phyloP scores from a whole-genome alignment of 371 early-diverging fungal species.

The Ordospora pajunii region DNA sequence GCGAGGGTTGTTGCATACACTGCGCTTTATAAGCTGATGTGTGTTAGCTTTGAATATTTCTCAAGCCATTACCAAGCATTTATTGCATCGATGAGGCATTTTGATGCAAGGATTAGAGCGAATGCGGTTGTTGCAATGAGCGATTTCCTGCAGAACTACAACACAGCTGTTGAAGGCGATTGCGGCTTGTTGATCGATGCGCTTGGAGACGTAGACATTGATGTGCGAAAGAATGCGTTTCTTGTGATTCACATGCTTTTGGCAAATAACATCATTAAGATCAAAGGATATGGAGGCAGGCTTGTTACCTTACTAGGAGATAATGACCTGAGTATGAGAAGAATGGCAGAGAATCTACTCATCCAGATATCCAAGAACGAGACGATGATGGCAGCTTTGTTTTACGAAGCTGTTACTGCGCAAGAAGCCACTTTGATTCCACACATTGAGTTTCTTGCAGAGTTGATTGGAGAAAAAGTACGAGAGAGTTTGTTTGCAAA shows the following conservation, averaged over 20 bases:
- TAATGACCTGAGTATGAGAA: constrained; percentile 10
- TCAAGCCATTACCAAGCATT: constrained; percentile 12
- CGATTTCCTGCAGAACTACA: constrained; percentile 42
- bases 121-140: constrained; percentile 36
- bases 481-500: constrained; percentile 29
- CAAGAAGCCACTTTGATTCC: neutral
- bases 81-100: constrained; percentile 1
- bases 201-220: constrained; percentile 10
- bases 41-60: constrained; percentile 42
- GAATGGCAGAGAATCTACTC: constrained; percentile 20
- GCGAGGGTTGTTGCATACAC: constrained; percentile 13
- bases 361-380: constrained; percentile 21
- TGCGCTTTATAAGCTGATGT: constrained; percentile 32
- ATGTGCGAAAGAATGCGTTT: constrained; percentile 35
- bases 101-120: neutral
- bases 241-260: constrained; percentile 36
- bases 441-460: constrained; percentile 5
- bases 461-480: constrained; percentile 20
- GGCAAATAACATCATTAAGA: constrained; percentile 36
- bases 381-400: constrained; percentile 29
- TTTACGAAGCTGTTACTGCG: constrained; percentile 37
- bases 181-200: constrained; percentile 17
- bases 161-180: constrained; percentile 21
- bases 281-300: constrained; percentile 18
- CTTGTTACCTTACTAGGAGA: constrained; percentile 18